Evolutionary conservation across 2,329 filamentous ascomycete genomes (phyloP), one percentile per base, ranked within the genome.

Genomic region (Penicillium sp.): DNA sequence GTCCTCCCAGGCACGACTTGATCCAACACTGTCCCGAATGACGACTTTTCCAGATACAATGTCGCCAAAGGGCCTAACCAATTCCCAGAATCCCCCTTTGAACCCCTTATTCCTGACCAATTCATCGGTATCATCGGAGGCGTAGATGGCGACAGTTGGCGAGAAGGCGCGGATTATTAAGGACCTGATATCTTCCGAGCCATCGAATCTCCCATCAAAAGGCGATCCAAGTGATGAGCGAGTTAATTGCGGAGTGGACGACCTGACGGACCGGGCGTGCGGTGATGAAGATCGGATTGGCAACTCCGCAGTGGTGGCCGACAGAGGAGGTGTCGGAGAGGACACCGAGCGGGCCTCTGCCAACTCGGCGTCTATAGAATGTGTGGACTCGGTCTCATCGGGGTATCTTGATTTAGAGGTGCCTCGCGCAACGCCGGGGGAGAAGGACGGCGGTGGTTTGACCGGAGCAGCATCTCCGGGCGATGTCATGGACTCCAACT

Each of bases 1-100:
- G 72, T 98, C 92, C 54, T 97, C 93, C 79, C 90, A 93, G 39
- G 86, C 84, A 69, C 86, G 86, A 70, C 91, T 93, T 44, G 88
- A 85, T 9, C 95, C 93, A 64, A 90, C 87, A 70, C 93, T 97
- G 75, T 99, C 95, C 66, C 95, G 82, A 54, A 98, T 88, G 3
- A 90, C 90, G 51, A 99, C 89, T 69, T 95, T 96, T 29, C 95
- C 95, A 49, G 89, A 85, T 0, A 98, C 84, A 16, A 83, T 85
- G 75, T 99, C 95, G 29, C 95, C 95, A 77, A 96, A 99, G 0
- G 95, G 93, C 50, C 93, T 83, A 55, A 99, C 77, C 24, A 99
- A 79, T 73, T 96, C 90, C 80, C 92, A 88, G 48, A 99, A 81
- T 0, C 93, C 93, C 45, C 86, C 83, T 39, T 85, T 80, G 63